Conservation (phyloP, 2,329 filamentous ascomycete genomes). For the Penicillium thymicola region DNA sequence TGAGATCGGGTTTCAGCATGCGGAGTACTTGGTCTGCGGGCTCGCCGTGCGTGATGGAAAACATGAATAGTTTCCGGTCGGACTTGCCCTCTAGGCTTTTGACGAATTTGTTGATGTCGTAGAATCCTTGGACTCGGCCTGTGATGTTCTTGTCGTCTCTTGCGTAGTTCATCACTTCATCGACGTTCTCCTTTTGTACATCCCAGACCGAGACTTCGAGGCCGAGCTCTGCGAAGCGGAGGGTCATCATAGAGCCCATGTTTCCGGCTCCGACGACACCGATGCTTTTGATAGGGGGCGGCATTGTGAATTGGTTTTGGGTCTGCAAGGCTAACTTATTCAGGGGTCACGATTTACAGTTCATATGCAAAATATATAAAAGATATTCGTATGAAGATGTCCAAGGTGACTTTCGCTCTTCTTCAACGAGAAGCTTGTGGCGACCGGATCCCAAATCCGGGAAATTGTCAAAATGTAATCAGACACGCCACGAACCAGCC, state of each 20-base stretch:
- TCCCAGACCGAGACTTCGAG: constrained; percentile 42
- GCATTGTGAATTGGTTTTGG: constrained; percentile 16
- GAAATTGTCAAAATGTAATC: constrained; percentile 15
- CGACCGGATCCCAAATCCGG: constrained; percentile 14
- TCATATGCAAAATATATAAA: background rate
- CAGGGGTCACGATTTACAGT: background rate
- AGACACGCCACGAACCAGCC: background rate
- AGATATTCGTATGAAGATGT: background rate
- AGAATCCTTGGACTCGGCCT: constrained; percentile 34
- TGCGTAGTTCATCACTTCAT: constrained; percentile 28
- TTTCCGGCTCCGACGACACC: constrained; percentile 42
- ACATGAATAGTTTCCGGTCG: constrained; percentile 38
- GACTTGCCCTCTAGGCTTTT: constrained; percentile 33
- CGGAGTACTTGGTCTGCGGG: constrained; percentile 37
- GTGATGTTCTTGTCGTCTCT: constrained; percentile 25
- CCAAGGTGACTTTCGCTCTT: background rate
- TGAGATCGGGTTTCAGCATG: constrained; percentile 51
- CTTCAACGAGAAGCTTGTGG: constrained; percentile 18
- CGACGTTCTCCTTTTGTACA: constrained; percentile 33
- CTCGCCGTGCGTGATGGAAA: constrained; percentile 41
- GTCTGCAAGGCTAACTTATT: background rate
- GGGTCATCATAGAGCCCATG: constrained; percentile 45
- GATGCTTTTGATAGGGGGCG: constrained; percentile 33
- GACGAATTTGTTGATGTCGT: constrained; percentile 37
- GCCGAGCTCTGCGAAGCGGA: constrained; percentile 40